Evolutionary conservation across 1,139 yeast species (phyloP).

Genomic region (Kodamaea sp.): DNA sequence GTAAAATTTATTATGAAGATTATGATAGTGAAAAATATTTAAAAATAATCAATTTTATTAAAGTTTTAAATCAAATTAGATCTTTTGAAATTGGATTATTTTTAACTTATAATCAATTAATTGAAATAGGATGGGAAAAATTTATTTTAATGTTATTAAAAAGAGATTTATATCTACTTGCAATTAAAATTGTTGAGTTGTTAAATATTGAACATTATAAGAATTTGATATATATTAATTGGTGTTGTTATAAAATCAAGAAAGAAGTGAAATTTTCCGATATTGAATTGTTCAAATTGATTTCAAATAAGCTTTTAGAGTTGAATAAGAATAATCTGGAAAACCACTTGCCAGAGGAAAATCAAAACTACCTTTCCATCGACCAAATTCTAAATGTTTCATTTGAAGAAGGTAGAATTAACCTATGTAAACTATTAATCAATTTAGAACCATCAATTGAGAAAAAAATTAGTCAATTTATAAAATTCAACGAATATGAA

Average conservation of each 20-base stretch:
- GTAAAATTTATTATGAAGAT: slow-evolving; percentile 58
- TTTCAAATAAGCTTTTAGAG: slow-evolving; percentile 32
- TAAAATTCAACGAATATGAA: slow-evolving; percentile 71
- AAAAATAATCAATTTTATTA: slow-evolving; percentile 52
- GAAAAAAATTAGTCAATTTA: slow-evolving; percentile 58
- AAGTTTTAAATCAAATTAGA: slow-evolving; percentile 69
- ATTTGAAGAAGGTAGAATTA: slow-evolving; percentile 75
- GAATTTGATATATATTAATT: slow-evolving; percentile 61
- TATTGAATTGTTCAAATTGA: slow-evolving; percentile 47
- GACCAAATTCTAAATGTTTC: slow-evolving; percentile 68
- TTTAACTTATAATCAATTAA: slow-evolving; percentile 56
- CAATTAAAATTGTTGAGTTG: slow-evolving; percentile 57
- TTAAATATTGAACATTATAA: slow-evolving; percentile 45
- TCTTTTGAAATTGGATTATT: slow-evolving; percentile 63
- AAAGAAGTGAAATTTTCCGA: slow-evolving; percentile 55
- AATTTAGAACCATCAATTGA: slow-evolving; percentile 65
- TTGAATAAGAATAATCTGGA: slow-evolving; percentile 1
- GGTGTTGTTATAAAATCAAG: slow-evolving; percentile 78
- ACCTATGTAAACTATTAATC: slow-evolving; percentile 61
- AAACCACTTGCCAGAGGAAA: too few relatives aligned
- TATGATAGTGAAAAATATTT: slow-evolving; percentile 63
- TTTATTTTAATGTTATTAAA: slow-evolving; percentile 56
- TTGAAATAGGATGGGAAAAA: slow-evolving; percentile 47
- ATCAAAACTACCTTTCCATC: slow-evolving; percentile 47
- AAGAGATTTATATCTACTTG: slow-evolving; percentile 60